Base-by-base conservation (phyloP, 225 moss, liverwort and hornwort species). In the Marchantia paleacea region DNA sequence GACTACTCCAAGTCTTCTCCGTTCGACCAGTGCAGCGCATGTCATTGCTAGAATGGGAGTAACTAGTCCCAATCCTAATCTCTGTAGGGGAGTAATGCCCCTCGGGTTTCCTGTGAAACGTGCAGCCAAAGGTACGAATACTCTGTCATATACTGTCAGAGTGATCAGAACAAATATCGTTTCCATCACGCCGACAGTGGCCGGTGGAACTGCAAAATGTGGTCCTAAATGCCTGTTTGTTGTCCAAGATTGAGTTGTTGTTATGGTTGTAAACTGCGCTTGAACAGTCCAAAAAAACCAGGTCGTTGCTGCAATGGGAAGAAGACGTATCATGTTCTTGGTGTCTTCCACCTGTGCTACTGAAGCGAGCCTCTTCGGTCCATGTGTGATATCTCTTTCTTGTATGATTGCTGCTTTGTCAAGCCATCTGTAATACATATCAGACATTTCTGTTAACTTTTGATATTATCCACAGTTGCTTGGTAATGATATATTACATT, bases 51-150 rank as follows among this genome's bases (percentile, higher is more conserved):
- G 24, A 19, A 84, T 66, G 16, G 88, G 73, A 15, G 89, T 80
- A 66, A 88, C 80, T 13, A 91, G 84, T 8, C 89, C 88, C 12
- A 83, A 78, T 8, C 93, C 93, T 15, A 90, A 85, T 72, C 91
- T 83, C 66, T 89, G 89, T 0, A 93, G 87, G n/a, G 86, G 86
- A 2, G 89, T 85, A 57, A 93, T 84, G 55, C 93, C 91, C n/a
- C 86, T 75, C 0, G 85, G 86, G 58, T 85, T 81, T 3, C 86
- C 78, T 0, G 91, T 89, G 11, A 65, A 77, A 60, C 51, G 82
- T 55, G 84, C 78, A 81, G 85, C 70, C 7, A 89, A 78, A 15
- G 91, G 89, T 31, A 93, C 84, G 82, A 93, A 47, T 18, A 88
- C 0, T 58, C 74, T 71, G 66, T 91, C 91, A 55, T 93, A 93